phyloP scores from a whole-genome alignment of 129 eudicot genomes.

The Lactuca sativa region DNA sequence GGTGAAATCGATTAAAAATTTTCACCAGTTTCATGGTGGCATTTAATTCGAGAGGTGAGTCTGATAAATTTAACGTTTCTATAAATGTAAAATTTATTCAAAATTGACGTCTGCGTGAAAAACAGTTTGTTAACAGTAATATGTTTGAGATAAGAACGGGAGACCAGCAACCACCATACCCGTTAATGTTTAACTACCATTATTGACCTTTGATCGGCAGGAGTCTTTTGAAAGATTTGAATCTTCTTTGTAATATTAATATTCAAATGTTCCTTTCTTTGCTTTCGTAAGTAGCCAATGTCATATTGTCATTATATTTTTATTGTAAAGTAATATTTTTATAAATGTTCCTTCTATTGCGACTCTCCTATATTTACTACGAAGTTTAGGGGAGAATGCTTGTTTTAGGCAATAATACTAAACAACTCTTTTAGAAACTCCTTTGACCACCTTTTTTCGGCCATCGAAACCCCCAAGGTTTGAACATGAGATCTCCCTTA shows the following conservation, averaged over 20 bases:
- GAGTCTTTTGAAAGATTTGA: slow-evolving; percentile 6
- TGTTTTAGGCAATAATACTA: no score
- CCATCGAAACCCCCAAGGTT: no score
- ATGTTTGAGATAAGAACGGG: background rate
- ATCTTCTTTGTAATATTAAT: slow-evolving; percentile 1
- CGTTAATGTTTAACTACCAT: slow-evolving; percentile 25
- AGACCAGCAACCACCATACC: slow-evolving; percentile 10
- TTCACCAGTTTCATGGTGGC: slow-evolving; percentile 9
- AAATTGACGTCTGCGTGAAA: background rate
- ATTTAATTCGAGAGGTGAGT: slow-evolving; percentile 26
- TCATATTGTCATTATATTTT: background rate
- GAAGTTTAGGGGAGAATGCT: no score
- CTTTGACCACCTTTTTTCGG: no score
- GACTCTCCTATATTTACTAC: no score
- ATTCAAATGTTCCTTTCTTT: slow-evolving; percentile 13
- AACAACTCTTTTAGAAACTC: no score
- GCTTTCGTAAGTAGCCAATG: background rate
- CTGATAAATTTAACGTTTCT: background rate
- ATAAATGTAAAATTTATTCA: background rate
- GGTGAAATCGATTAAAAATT: slow-evolving; percentile 27
- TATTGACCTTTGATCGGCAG: slow-evolving; percentile 15
- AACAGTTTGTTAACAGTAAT: background rate
- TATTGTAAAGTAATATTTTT: background rate
- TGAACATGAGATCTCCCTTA: no score
- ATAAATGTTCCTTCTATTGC: no score